phyloP scores from a whole-genome alignment of 2,329 filamentous ascomycete species.

The Leptographium lundbergii region DNA sequence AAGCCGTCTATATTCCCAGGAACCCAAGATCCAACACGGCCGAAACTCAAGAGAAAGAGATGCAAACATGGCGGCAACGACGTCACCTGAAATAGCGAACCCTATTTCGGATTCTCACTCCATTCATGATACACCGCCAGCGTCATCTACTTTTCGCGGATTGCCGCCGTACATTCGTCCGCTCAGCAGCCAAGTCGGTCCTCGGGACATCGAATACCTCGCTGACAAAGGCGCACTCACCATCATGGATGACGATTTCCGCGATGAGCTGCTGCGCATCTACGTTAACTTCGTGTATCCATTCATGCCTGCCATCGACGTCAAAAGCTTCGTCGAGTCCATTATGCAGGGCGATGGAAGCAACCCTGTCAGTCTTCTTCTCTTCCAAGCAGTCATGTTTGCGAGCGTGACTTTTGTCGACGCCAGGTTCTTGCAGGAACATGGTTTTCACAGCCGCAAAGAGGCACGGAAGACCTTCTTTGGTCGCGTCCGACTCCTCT shows the following conservation, averaged over 20 bases:
- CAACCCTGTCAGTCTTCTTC: slow-evolving; percentile 44
- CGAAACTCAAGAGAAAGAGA: not conserved
- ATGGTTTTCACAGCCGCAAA: slow-evolving; percentile 47
- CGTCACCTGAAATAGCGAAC: not conserved
- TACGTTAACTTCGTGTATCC: slow-evolving; percentile 40
- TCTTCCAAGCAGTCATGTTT: slow-evolving; percentile 24
- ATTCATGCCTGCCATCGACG: slow-evolving; percentile 51
- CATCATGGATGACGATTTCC: slow-evolving; percentile 40
- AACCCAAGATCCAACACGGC: not conserved
- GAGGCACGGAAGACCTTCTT: slow-evolving; percentile 50
- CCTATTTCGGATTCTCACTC: not conserved
- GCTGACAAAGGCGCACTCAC: slow-evolving; percentile 50
- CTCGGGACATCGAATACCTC: slow-evolving; percentile 44
- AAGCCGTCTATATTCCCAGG: not conserved
- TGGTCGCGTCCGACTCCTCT: slow-evolving; percentile 35
- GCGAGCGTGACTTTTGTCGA: slow-evolving; percentile 52
- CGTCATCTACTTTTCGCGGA: not conserved
- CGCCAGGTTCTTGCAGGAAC: slow-evolving; percentile 43
- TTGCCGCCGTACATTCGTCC: not conserved
- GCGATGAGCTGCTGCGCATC: slow-evolving; percentile 42
- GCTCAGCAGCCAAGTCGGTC: not conserved
- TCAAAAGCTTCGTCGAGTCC: slow-evolving; percentile 20
- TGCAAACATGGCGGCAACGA: not conserved
- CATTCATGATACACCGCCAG: not conserved
- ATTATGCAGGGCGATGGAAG: slow-evolving; percentile 36